Conservation (phyloP, 257 asterid species). For the Lithospermum erythrorhizon region DNA sequence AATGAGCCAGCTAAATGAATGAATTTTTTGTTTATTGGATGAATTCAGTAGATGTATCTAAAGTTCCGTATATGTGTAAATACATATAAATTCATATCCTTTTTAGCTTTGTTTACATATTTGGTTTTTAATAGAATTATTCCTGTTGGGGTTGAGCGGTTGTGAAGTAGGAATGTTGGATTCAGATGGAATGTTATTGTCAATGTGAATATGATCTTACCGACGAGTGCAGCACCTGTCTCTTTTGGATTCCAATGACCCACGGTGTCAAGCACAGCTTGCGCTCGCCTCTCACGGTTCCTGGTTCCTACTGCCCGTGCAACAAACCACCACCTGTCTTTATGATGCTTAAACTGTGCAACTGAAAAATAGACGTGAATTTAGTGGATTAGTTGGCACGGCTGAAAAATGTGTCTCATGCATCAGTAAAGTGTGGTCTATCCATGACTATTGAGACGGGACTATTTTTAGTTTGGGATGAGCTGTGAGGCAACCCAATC, state of each 20-base stretch:
- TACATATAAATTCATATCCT: no score
- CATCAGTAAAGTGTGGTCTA: neutral
- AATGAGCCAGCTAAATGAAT: neutral
- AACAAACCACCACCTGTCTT: neutral
- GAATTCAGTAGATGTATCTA: neutral
- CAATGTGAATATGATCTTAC: no score
- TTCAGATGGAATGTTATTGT: neutral
- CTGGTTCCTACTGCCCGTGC: no score
- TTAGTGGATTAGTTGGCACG: neutral
- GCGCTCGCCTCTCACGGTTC: no score
- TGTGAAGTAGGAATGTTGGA: neutral
- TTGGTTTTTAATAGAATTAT: neutral
- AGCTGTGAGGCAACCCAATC: neutral
- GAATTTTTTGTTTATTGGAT: neutral
- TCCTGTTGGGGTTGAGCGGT: neutral
- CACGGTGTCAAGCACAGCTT: no score
- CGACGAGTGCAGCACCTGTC: no score
- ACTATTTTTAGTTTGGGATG: neutral
- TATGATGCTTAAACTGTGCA: neutral
- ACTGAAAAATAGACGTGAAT: neutral
- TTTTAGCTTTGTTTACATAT: neutral
- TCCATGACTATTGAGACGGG: neutral
- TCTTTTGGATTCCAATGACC: no score
- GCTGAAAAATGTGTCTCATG: neutral
- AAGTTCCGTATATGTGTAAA: neutral